Evolutionary conservation across 495 filamentous ascomycete species (phyloP).

Genomic region (Hyaloscypha variabilis): DNA sequence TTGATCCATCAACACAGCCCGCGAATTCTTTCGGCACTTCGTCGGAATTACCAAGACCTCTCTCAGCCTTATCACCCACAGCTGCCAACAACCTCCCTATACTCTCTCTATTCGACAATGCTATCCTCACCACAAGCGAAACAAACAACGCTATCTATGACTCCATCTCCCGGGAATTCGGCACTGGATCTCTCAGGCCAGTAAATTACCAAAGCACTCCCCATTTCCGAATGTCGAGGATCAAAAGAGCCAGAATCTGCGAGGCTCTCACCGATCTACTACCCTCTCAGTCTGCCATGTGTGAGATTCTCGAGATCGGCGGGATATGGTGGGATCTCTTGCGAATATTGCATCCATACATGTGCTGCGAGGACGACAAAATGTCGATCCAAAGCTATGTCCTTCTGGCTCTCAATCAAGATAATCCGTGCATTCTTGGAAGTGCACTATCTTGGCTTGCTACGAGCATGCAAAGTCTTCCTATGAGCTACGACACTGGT

Average conservation of each 20-base stretch:
- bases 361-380: background rate
- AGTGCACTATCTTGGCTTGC: slow-evolving; percentile 5
- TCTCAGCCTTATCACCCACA: background rate
- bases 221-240: slow-evolving; percentile 1
- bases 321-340: slow-evolving; percentile 8
- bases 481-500: background rate
- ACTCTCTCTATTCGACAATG: slow-evolving; percentile 14
- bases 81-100: slow-evolving; percentile 4
- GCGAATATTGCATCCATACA: slow-evolving; percentile 5
- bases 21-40: background rate
- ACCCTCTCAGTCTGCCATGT: background rate
- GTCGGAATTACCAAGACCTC: background rate
- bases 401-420: background rate
- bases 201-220: background rate
- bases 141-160: background rate
- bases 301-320: background rate
- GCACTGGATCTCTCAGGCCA: background rate
- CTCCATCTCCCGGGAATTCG: slow-evolving; percentile 11
- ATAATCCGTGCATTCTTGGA: slow-evolving; percentile 2
- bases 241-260: slow-evolving; percentile 10
- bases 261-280: slow-evolving; percentile 3
- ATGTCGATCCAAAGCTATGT: slow-evolving; percentile 4
- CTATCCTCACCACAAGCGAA: slow-evolving; percentile 5
- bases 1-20: too few species aligned
- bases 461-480: slow-evolving; percentile 1